A percentile compares a stretch with the other conserved stretches of the same genome.
These are phyloP conservation scores for Apostasia ramifera DNA, from an alignment of 106 monocot species.

Conservation along the genomic window DNA sequence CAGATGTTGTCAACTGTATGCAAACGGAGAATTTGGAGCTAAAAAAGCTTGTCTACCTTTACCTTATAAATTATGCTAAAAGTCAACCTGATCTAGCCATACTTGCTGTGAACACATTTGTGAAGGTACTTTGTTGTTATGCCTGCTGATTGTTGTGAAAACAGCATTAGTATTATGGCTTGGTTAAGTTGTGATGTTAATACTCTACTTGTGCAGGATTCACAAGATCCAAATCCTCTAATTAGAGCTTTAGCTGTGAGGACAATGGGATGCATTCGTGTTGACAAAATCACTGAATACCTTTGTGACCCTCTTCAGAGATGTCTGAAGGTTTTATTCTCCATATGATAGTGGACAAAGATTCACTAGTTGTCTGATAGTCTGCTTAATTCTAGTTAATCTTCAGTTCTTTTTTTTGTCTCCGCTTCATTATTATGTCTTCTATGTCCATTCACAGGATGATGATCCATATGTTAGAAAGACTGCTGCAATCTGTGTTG, in stretches of 20 bases:
- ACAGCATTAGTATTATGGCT: neutral
- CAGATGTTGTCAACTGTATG: slow-evolving; percentile 99
- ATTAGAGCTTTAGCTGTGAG: slow-evolving; percentile 98
- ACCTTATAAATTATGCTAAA: slow-evolving; percentile 99
- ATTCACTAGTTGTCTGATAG: neutral
- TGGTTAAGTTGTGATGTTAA: neutral
- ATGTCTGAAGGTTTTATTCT: slow-evolving; percentile 77
- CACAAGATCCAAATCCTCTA: slow-evolving; percentile 97
- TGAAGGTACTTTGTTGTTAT: slow-evolving; percentile 54
- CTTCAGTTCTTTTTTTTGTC: neutral
- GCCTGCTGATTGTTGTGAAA: neutral
- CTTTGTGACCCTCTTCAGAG: slow-evolving; percentile 98
- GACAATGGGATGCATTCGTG: slow-evolving; percentile 99
- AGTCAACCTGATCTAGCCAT: slow-evolving; percentile 99
- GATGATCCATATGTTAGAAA: slow-evolving; percentile 99
- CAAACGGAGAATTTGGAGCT: slow-evolving; percentile 98
- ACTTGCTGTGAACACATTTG: slow-evolving; percentile 99
- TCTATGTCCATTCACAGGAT: slow-evolving; percentile 50
- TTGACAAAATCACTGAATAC: slow-evolving; percentile 99
- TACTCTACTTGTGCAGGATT: slow-evolving; percentile 52
- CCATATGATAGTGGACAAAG: neutral
- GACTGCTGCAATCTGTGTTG: slow-evolving; percentile 94
- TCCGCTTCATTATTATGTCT: slow-evolving; percentile 7
- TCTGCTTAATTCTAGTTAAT: neutral
- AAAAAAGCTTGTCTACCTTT: slow-evolving; percentile 98